Conservation (phyloP, 176 grass and related monocot genomes). For the Chloris gayana region DNA sequence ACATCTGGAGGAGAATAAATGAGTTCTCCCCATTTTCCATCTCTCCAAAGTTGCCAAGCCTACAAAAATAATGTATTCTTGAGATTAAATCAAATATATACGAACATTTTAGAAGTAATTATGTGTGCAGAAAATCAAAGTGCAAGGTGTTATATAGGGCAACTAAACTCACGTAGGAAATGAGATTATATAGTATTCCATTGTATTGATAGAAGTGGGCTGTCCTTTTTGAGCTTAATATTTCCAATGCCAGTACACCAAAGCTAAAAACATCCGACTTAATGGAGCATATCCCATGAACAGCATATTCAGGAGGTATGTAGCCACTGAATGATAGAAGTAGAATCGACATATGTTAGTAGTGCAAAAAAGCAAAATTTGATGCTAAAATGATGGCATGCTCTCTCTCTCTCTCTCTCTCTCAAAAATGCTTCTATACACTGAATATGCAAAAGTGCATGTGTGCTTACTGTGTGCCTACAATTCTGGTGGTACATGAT, state of each 20-base stretch:
- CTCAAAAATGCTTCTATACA: not conserved
- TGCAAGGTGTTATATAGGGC: not conserved
- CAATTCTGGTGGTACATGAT: slow-evolving; percentile 59
- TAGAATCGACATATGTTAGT: slow-evolving; percentile 7
- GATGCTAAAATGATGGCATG: slow-evolving; percentile 34
- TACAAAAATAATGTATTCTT: slow-evolving; percentile 10
- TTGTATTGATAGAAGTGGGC: slow-evolving; percentile 40
- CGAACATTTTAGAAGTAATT: slow-evolving; percentile 28
- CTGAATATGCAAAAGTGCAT: slow-evolving; percentile 21
- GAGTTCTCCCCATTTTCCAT: slow-evolving; percentile 36
- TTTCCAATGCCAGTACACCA: slow-evolving; percentile 67
- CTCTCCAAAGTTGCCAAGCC: slow-evolving; percentile 54
- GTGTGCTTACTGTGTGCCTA: slow-evolving; percentile 64
- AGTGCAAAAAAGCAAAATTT: slow-evolving; percentile 15
- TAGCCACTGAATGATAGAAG: slow-evolving; percentile 58
- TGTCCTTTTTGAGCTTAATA: slow-evolving; percentile 55
- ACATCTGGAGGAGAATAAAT: slow-evolving; percentile 11
- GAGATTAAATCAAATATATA: slow-evolving; percentile 3
- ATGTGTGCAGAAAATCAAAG: not conserved
- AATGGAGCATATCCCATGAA: slow-evolving; percentile 61
- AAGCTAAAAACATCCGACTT: slow-evolving; percentile 83
- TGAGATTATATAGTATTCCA: slow-evolving; percentile 40
- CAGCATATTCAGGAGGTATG: slow-evolving; percentile 80
- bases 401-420: not conserved
- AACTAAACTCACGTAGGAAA: slow-evolving; percentile 49